Evolutionary conservation across 2,329 filamentous ascomycete genomes (phyloP).

Genomic region (Pseudocercospora crystallina): DNA sequence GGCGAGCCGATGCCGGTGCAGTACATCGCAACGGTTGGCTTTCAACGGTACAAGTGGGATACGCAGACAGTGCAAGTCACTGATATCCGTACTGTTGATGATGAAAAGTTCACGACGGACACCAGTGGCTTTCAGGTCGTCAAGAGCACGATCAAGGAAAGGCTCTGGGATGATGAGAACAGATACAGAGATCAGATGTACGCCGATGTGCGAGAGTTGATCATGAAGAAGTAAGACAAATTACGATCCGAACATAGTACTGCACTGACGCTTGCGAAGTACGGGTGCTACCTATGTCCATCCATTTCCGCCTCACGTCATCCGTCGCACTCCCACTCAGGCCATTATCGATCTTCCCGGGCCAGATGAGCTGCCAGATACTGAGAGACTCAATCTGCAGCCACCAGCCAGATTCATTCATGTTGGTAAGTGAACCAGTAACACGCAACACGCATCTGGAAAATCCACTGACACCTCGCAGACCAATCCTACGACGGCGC

Average conservation of each 20-base stretch:
- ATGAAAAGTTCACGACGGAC: slow-evolving; percentile 6
- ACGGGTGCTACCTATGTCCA: slow-evolving; percentile 8
- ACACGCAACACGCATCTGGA: background rate
- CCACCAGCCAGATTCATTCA: slow-evolving; percentile 4
- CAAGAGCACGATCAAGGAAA: slow-evolving; percentile 2
- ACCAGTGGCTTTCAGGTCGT: slow-evolving; percentile 10
- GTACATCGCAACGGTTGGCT: slow-evolving; percentile 5
- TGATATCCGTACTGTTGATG: slow-evolving; percentile 7
- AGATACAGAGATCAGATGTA: background rate
- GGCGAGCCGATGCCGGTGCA: background rate
- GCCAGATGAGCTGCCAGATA: slow-evolving; percentile 6
- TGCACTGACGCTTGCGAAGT: background rate
- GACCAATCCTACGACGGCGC: slow-evolving; percentile 12
- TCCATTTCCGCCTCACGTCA: slow-evolving; percentile 1
- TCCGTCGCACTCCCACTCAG: slow-evolving; percentile 1
- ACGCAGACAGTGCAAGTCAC: slow-evolving; percentile 4
- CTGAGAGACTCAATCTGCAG: background rate
- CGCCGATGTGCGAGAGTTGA: slow-evolving; percentile 5
- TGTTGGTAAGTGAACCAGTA: background rate
- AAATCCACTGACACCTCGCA: background rate
- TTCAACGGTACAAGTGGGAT: slow-evolving; percentile 1
- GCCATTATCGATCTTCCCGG: background rate
- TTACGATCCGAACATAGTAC: no score
- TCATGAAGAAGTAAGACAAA: slow-evolving; percentile 9
- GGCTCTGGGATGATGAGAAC: background rate